Evolutionary conservation across 78 protist genomes (phyloP), one percentile per base, ranked within the genome.

Genomic region (Cavenderia fasciculata): DNA sequence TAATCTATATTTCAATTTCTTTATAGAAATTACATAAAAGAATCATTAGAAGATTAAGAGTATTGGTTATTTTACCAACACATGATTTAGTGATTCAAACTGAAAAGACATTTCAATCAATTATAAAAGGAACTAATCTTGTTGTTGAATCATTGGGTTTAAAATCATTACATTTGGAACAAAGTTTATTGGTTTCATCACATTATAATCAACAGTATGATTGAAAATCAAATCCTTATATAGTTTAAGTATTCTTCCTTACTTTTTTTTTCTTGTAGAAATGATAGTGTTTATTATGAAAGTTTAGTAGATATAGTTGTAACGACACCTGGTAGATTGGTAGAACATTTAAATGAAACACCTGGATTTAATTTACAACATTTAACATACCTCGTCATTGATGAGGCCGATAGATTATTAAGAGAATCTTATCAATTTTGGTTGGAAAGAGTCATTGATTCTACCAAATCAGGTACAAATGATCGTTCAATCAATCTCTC

Each of bases 321-420:
- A 11, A 94, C 97, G 19, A 97, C 99, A 23, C 99, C 98, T 14
- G 99, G 98, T 27, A 74, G 99, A 41, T 38, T 97, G 25, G 69
- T 96, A 36, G 99, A 97, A 59, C 97, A 94, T 63, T 31, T 97
- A 23, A 76, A 63, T 56, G 95, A 93, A 69, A 91, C 97, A 2
- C 63, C 25, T 6, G 82, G 95, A 21, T 69, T 96, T 41, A 54
- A 75, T 5, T 18, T 96, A 43, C 94, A 95, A 47, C 86, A 59
- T 68, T 43, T 94, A 40, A 92, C 79, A 41, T 33, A 84, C 38
- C 91, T 95, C 47, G 96, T 94, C 5, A 65, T 95, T 31, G 99
- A 96, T 56, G 98, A 96, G 65, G 98, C 98, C 36, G 99, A 97
- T 74, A 46, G 96, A 65, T 46, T 79, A 41, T 52, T 79, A 27